Conservation (phyloP, 352 stramenopile genomes). For the Pythium plurisporium region DNA sequence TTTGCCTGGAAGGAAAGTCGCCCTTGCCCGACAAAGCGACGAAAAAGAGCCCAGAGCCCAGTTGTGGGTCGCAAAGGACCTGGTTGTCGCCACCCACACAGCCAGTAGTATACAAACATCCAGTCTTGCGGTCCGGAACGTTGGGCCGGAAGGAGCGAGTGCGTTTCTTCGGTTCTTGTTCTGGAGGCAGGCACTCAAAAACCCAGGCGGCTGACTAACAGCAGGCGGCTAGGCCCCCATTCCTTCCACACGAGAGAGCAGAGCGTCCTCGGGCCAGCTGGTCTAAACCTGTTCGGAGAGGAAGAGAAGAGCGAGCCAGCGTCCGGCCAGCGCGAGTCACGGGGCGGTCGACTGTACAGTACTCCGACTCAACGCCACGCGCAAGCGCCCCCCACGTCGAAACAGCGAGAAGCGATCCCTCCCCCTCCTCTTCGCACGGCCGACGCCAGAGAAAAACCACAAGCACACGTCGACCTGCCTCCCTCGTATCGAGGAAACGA, state of each 20-base stretch:
- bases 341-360: conserved; percentile 1
- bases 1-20: conserved; percentile 26
- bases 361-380: too few relatives aligned
- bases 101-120: conserved; percentile 20
- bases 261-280: conserved; percentile 24
- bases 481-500: not conserved
- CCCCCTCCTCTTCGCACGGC: not conserved
- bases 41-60: not conserved
- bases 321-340: conserved; percentile 6
- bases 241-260: conserved; percentile 17
- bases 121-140: conserved; percentile 3
- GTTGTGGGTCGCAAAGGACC: conserved; percentile 1
- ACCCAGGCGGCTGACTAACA: conserved; percentile 16
- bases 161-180: conserved; percentile 24
- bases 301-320: conserved; percentile 22
- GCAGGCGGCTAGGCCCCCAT: conserved; percentile 8
- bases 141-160: conserved; percentile 17
- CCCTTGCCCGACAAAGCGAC: conserved; percentile 17
- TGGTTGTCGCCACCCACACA: not conserved
- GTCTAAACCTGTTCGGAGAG: conserved; percentile 17
- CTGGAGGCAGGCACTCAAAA: conserved; percentile 2
- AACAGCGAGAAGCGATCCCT: conserved; percentile 11
- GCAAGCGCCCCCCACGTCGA: conserved; percentile 10
- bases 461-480: not conserved
- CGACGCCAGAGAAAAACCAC: conserved; percentile 3